Percentiles rank a stretch among this genome's conserved stretches.
Conservation (phyloP, 495 filamentous ascomycete genomes). For the Hypoxylon fuscum region DNA sequence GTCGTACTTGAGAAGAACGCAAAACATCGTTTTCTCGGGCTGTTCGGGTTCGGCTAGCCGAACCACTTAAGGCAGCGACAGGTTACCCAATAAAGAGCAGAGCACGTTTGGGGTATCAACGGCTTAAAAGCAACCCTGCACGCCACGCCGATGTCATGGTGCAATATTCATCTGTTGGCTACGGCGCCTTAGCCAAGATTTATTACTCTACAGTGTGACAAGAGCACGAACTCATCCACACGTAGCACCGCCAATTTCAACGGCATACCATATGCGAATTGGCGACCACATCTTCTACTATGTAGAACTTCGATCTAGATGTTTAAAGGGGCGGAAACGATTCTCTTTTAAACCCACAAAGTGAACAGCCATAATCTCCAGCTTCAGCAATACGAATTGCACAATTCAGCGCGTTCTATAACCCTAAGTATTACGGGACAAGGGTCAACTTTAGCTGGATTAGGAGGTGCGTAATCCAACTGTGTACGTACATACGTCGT, state of each 20-base stretch:
- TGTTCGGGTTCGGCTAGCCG: constrained; percentile 33
- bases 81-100: constrained; percentile 17
- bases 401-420: not conserved
- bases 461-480: not conserved
- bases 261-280: not conserved
- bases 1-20: constrained; percentile 11
- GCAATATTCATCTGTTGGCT: constrained; percentile 26
- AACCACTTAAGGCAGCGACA: constrained; percentile 35
- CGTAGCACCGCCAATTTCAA: not conserved
- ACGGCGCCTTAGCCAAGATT: constrained; percentile 26
- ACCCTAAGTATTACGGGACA: not conserved
- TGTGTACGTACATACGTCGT: not conserved
- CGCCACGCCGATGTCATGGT: constrained; percentile 26
- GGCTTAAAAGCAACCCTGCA: constrained; percentile 39
- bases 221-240: constrained; percentile 14
- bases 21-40: constrained; percentile 16
- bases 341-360: not conserved
- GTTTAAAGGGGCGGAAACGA: not conserved
- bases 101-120: constrained; percentile 38
- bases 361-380: not conserved
- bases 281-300: constrained; percentile 4
- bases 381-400: not conserved
- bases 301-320: not conserved
- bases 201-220: constrained; percentile 6
- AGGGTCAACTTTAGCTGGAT: not conserved